A percentile compares a stretch with the other conserved stretches of the same genome.
phyloP scores from a whole-genome alignment of 2,329 filamentous ascomycete species.

The Clarireedia paspali region DNA sequence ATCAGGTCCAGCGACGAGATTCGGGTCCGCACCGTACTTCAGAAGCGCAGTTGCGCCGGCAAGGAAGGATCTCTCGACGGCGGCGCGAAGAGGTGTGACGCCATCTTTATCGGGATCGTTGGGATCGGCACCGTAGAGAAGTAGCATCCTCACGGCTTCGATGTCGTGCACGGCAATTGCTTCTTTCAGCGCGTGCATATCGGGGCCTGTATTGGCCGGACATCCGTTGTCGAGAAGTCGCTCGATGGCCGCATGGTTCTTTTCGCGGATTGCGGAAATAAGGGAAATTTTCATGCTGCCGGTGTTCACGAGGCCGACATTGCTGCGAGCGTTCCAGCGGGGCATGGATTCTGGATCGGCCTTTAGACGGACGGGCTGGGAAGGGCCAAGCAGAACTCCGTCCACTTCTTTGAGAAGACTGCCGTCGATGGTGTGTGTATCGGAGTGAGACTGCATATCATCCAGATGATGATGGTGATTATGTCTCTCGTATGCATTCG shows the following conservation, averaged over 20 bases:
- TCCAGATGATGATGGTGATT: constrained; percentile 16
- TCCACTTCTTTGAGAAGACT: constrained; percentile 32
- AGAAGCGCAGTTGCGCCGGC: constrained; percentile 51
- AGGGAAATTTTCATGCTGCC: constrained; percentile 41
- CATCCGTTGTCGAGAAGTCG: constrained; percentile 52
- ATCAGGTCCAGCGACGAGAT: constrained; percentile 41
- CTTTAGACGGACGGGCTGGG: constrained; percentile 41
- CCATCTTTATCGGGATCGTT: constrained; percentile 43
- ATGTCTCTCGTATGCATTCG: constrained; percentile 15
- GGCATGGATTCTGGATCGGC: constrained; percentile 44
- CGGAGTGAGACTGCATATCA: constrained; percentile 20
- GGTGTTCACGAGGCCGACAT: constrained; percentile 33
- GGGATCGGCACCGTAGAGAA: constrained; percentile 50
- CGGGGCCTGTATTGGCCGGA: constrained; percentile 39
- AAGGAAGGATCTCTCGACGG: constrained; percentile 44
- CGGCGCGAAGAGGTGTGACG: constrained; percentile 43
- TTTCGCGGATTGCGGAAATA: constrained; percentile 45
- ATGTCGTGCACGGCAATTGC: constrained; percentile 43
- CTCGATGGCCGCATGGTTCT: constrained; percentile 48
- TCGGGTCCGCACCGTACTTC: constrained; percentile 57
- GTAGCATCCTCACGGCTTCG: constrained; percentile 46
- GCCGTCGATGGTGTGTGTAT: constrained; percentile 28
- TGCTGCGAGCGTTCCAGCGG: constrained; percentile 42
- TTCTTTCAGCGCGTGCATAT: constrained; percentile 44
- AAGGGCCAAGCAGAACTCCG: constrained; percentile 34